phyloP scores from a whole-genome alignment of 352 stramenopile genomes.

The Phytophthora pini region DNA sequence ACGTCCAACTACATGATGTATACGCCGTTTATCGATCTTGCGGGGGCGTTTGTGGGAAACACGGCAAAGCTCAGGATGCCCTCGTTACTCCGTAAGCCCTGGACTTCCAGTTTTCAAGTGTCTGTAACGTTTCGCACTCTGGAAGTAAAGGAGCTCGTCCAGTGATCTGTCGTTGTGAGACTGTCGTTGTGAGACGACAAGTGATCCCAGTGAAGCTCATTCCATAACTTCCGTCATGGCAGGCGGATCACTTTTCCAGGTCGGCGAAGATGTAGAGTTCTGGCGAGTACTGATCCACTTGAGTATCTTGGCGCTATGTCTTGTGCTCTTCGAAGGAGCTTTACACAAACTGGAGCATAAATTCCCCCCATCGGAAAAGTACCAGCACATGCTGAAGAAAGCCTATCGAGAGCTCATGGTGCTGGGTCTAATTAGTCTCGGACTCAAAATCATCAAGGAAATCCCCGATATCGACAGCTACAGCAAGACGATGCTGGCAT shows the following conservation, averaged over 20 bases:
- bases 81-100: constrained; percentile 15
- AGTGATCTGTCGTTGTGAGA: neutral
- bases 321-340: constrained; percentile 56
- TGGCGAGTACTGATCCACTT: constrained; percentile 55
- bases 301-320: constrained; percentile 49
- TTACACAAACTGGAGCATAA: constrained; percentile 57
- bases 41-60: constrained; percentile 18
- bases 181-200: neutral
- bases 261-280: constrained; percentile 67
- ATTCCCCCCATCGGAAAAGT: constrained; percentile 58
- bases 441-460: constrained; percentile 61
- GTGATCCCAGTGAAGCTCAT: constrained; percentile 10
- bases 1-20: no score
- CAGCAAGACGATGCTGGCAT: constrained; percentile 48
- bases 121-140: constrained; percentile 20
- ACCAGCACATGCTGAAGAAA: constrained; percentile 75
- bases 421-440: constrained; percentile 59
- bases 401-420: constrained; percentile 68
- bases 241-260: constrained; percentile 57
- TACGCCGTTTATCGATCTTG: constrained; percentile 19
- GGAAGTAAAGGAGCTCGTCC: constrained; percentile 15
- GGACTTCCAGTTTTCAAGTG: constrained; percentile 2
- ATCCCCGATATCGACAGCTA: constrained; percentile 38
- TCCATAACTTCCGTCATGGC: constrained; percentile 28
- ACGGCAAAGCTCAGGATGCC: constrained; percentile 12